A percentile compares a stretch with the other conserved stretches of the same genome.
Evolutionary conservation across 164 flowering plant species (phyloP).

Genomic region (Pachysandra terminalis): DNA sequence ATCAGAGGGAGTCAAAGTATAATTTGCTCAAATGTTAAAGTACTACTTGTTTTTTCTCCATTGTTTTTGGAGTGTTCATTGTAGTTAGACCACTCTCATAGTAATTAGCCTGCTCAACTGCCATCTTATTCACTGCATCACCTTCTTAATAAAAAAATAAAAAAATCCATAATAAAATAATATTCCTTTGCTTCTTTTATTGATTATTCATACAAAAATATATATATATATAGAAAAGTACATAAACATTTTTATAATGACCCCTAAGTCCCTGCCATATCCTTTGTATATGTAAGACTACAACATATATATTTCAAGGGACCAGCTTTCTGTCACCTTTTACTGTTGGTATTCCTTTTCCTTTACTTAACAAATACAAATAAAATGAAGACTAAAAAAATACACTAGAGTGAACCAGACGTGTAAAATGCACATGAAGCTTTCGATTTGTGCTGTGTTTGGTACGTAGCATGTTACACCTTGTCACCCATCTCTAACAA

Average conservation of each 20-base stretch:
- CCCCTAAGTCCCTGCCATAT: background rate
- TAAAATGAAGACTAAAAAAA: background rate
- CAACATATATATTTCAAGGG: conserved; percentile 6
- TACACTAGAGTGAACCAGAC: background rate
- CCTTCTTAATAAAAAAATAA: too few relatives aligned
- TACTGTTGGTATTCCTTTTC: background rate
- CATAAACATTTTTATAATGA: conserved; percentile 6
- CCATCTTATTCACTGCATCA: too few relatives aligned
- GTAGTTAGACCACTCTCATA: too few relatives aligned
- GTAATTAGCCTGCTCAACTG: too few relatives aligned
- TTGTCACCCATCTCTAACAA: conserved; percentile 25
- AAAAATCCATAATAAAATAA: too few relatives aligned
- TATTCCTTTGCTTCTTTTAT: background rate
- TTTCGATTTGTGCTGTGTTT: background rate
- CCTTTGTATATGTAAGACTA: too few relatives aligned
- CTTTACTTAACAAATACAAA: background rate
- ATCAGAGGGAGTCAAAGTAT: too few relatives aligned
- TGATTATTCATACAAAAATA: background rate
- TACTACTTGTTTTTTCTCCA: too few relatives aligned
- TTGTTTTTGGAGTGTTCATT: too few relatives aligned
- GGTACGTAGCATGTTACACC: conserved; percentile 13
- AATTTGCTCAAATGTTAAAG: too few relatives aligned
- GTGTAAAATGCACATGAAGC: background rate
- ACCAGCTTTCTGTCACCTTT: conserved; percentile 11
- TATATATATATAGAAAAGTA: too few relatives aligned